A percentile compares a stretch with the other conserved stretches of the same genome.
Evolutionary conservation across 2,329 filamentous ascomycete species (phyloP).

Genomic region (Alternaria tenuissima): DNA sequence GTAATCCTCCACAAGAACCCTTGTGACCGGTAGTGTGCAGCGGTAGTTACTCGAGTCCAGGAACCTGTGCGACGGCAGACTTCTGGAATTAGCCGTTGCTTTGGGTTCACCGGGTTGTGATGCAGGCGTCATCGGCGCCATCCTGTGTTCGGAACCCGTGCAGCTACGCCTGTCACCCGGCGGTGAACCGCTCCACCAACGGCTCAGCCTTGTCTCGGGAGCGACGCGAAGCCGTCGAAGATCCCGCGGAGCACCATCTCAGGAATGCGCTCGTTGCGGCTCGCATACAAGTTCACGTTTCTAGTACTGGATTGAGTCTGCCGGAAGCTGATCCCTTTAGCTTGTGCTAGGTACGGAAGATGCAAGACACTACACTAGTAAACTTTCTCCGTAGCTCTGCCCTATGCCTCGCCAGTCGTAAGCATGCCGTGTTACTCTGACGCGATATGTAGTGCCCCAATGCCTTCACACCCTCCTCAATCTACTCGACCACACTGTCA

Average conservation of each 20-base stretch:
- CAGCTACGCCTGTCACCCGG: constrained; percentile 8
- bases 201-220: constrained; percentile 18
- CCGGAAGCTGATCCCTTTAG: background rate
- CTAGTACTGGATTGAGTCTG: background rate
- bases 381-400: background rate
- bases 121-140: constrained; percentile 12
- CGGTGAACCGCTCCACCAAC: constrained; percentile 14
- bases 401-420: background rate
- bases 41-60: constrained; percentile 13
- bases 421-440: background rate
- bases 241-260: background rate
- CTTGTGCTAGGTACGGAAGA: background rate
- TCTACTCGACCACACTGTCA: background rate
- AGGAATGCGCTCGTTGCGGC: background rate
- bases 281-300: background rate
- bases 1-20: background rate
- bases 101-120: background rate
- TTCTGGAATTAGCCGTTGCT: background rate
- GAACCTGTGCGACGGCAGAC: background rate
- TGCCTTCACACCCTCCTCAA: background rate
- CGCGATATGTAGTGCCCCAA: background rate
- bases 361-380: background rate
- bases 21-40: background rate
- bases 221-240: constrained; percentile 4
- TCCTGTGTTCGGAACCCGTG: constrained; percentile 2